phyloP scores from a whole-genome alignment of 2,329 filamentous ascomycete species.

The Phyllosticta capitalensis region DNA sequence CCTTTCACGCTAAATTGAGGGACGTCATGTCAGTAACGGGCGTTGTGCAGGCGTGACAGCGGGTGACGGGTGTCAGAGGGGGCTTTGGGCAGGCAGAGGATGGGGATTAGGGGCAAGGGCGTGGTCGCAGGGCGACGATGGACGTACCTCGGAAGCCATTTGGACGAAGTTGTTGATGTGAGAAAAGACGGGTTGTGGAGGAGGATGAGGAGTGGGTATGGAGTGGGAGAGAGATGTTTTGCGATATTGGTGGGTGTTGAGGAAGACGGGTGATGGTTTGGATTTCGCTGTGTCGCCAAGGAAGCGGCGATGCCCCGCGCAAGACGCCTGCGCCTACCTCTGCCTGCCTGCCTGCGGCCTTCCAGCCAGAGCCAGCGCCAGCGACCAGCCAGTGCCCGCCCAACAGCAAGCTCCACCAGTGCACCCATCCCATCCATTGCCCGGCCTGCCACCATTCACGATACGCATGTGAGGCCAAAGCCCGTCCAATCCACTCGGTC shows the following conservation, averaged over 20 bases:
- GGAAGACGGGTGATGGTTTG: constrained; percentile 10
- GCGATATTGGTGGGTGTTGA: constrained; percentile 12
- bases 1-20: constrained; percentile 38
- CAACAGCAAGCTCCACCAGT: too few relatives aligned
- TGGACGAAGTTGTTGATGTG: constrained; percentile 22
- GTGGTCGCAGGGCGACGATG: constrained; percentile 20
- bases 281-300: constrained; percentile 9
- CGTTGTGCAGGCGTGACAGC: background rate
- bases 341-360: background rate
- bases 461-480: too few relatives aligned
- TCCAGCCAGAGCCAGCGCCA: background rate
- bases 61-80: constrained; percentile 13
- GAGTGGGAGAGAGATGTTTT: background rate
- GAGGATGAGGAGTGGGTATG: constrained; percentile 7
- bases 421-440: background rate
- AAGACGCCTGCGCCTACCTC: background rate
- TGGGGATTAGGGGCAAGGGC: constrained; percentile 22
- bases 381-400: too few relatives aligned
- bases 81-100: constrained; percentile 21
- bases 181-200: constrained; percentile 9
- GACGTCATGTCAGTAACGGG: constrained; percentile 25
- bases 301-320: constrained; percentile 5
- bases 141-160: constrained; percentile 56
- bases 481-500: too few relatives aligned
- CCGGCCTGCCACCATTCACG: too few relatives aligned